These are phyloP conservation scores for Diacronema lutheri DNA, from an alignment of 78 protist genomes.

Conservation along the genomic window DNA sequence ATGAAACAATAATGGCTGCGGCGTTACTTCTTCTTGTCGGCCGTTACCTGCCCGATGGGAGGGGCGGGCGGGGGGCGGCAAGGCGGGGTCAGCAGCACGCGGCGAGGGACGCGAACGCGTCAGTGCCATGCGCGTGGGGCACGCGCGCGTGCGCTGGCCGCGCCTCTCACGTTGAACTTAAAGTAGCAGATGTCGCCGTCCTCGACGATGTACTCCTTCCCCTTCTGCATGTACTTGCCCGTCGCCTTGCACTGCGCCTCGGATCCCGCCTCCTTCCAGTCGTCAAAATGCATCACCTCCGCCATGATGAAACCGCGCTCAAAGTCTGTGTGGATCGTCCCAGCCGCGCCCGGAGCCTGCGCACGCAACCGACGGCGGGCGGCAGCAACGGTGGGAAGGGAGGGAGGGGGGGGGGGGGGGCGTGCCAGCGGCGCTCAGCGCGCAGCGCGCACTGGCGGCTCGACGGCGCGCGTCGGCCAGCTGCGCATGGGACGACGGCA, in stretches of 20 bases:
- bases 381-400: too few relatives aligned
- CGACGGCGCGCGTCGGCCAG: background rate
- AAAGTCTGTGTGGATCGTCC: constrained; percentile 15
- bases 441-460: background rate
- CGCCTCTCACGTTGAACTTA: constrained; percentile 72
- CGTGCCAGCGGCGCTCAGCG: background rate
- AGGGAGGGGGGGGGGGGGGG: background rate
- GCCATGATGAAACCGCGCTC: constrained; percentile 42
- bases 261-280: constrained; percentile 48
- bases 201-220: constrained; percentile 49
- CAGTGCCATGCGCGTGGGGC: too few relatives aligned
- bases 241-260: constrained; percentile 54
- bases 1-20: too few relatives aligned
- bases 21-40: background rate
- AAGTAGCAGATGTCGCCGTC: constrained; percentile 74
- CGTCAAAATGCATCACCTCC: constrained; percentile 37
- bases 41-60: background rate
- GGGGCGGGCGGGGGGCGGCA: too few relatives aligned
- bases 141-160: too few relatives aligned
- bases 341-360: background rate
- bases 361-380: too few relatives aligned
- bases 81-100: too few relatives aligned
- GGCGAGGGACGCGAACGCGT: too few relatives aligned
- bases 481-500: too few relatives aligned
- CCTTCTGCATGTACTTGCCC: constrained; percentile 64